A percentile compares a stretch with the other conserved stretches of the same genome.
Conservation (phyloP, 495 filamentous ascomycete genomes). For the Penicillium coprophilum region DNA sequence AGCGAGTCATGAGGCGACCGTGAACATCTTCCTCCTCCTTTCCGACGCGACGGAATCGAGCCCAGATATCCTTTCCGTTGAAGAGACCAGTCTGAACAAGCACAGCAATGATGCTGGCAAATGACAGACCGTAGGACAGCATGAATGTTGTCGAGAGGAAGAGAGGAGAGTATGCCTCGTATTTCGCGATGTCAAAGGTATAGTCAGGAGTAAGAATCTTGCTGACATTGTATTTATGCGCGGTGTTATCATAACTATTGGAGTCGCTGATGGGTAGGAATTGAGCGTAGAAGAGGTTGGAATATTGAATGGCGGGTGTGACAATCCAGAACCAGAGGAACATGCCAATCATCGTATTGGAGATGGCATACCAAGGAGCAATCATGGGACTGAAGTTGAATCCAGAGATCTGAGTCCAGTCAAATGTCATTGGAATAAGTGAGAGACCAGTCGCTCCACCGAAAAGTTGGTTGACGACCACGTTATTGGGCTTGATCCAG, state of each 20-base stretch:
- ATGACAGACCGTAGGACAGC: slow-evolving; percentile 59
- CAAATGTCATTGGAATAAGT: slow-evolving; percentile 62
- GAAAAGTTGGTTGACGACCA: slow-evolving; percentile 56
- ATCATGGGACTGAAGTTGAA: slow-evolving; percentile 68
- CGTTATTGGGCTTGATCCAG: slow-evolving; percentile 53
- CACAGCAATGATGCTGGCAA: slow-evolving; percentile 56
- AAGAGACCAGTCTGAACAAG: slow-evolving; percentile 57
- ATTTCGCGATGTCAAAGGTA: slow-evolving; percentile 55
- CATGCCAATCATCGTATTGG: slow-evolving; percentile 57
- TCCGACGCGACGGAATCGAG: slow-evolving; percentile 46
- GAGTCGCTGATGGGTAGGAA: slow-evolving; percentile 58
- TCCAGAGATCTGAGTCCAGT: slow-evolving; percentile 67
- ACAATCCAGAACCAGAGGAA: slow-evolving; percentile 54
- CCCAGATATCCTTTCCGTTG: slow-evolving; percentile 55
- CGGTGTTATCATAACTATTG: slow-evolving; percentile 59
- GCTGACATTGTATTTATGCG: slow-evolving; percentile 49
- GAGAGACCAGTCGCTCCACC: slow-evolving; percentile 61
- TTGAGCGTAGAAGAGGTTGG: slow-evolving; percentile 47
- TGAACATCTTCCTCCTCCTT: slow-evolving; percentile 67
- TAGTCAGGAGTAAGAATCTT: slow-evolving; percentile 53
- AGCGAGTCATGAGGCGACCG: slow-evolving; percentile 59
- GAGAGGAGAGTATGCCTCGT: slow-evolving; percentile 57
- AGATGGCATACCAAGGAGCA: slow-evolving; percentile 64
- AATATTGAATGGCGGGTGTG: slow-evolving; percentile 53
- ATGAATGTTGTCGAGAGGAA: slow-evolving; percentile 62